Evolutionary conservation across 1,284 basidiomycete species (phyloP), one percentile per base, ranked within the genome.

Genomic region (Farysia itapuensis): DNA sequence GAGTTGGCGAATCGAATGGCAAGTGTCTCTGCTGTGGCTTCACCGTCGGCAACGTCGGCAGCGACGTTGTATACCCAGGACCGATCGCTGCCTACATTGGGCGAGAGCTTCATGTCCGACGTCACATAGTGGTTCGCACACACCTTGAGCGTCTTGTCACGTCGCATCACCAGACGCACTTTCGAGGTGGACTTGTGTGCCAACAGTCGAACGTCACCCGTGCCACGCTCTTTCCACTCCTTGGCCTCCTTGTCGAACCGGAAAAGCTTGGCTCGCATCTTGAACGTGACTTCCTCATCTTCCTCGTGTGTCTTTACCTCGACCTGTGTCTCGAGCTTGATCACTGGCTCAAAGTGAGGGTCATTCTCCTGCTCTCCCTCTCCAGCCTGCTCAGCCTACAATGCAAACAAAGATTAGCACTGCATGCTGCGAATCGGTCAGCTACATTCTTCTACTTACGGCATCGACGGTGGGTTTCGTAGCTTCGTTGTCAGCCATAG

Each of bases 211-310:
- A 75, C 73, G 24, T 75, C 73, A 9, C 73, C 73, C 8, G 73
- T 75, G 19, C 73, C 90, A 33, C 91, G 81, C 80, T 97, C 93
- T 80, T 98, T 98, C 95, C 95, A 99, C 80, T 98, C 93, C 54
- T 84, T 82, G 49, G 85, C 81, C 32, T 78, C 80, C 69, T 84
- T 80, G 70, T 89, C 86, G 81, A 98, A 99, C 75, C 95, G 86
- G 85, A 98, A 99, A 60, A 99, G 85, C 82, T 98, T 98, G 71
- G 95, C 90, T 71, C 95, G 90, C 94, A 97, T 90, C 83, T 98
- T 98, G 85, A 97, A 97, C 65, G 89, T 80, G 25, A 86, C 84
- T 24, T 89, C 84, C 79, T 99, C 95, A 72, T 96, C 86, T 78
- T 98, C 95, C 79, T 99, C 95, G 77, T 84, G 81, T 8, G 95